A percentile compares a stretch with the other conserved stretches of the same genome.
phyloP scores from a whole-genome alignment of 2,329 filamentous ascomycete genomes.

The Ophiocordyceps camponoti-floridani region DNA sequence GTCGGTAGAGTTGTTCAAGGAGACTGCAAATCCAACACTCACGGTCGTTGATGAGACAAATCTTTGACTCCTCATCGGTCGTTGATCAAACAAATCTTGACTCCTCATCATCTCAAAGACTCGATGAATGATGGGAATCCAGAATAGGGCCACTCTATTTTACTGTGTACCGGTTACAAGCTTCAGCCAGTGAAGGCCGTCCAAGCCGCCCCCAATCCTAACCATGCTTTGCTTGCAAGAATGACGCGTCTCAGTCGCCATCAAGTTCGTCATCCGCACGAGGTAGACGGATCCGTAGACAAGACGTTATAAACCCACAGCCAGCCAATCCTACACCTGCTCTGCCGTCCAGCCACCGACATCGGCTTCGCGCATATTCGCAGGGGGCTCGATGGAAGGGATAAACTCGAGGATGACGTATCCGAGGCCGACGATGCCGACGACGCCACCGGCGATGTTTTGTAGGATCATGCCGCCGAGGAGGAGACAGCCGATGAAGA shows the following conservation, averaged over 20 bases:
- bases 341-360: conserved; percentile 55
- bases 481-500: conserved; percentile 81
- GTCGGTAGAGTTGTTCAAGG: neutral
- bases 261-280: neutral
- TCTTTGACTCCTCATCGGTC: neutral
- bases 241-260: neutral
- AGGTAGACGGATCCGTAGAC: neutral
- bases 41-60: neutral
- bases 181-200: neutral
- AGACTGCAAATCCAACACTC: neutral
- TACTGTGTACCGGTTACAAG: neutral
- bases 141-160: neutral
- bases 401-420: conserved; percentile 65
- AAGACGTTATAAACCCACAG: neutral
- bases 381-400: conserved; percentile 61
- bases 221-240: neutral
- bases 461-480: conserved; percentile 49
- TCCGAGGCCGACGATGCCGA: conserved; percentile 60
- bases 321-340: conserved; percentile 37
- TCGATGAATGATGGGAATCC: no score
- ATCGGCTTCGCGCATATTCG: conserved; percentile 67
- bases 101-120: no score
- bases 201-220: neutral
- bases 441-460: conserved; percentile 58
- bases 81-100: neutral